These are phyloP conservation scores for Penicillium longicatenatum DNA, from an alignment of 495 filamentous ascomycete genomes.

Conservation along the genomic window DNA sequence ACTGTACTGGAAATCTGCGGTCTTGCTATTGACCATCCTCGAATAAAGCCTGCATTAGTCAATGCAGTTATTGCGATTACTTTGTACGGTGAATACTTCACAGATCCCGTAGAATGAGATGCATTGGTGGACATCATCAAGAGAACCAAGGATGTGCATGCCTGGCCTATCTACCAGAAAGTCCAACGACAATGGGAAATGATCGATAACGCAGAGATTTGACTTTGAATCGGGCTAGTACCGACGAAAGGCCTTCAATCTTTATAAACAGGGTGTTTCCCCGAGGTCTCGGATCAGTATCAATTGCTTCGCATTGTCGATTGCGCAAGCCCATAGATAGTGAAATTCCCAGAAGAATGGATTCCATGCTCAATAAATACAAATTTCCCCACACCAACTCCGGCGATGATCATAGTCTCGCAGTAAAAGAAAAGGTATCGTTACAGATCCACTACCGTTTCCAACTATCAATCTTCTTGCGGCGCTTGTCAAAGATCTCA, in stretches of 20 bases:
- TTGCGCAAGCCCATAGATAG: neutral
- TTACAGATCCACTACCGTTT: conserved; percentile 37
- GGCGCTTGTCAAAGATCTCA: conserved; percentile 70
- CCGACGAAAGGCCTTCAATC: too few relatives aligned
- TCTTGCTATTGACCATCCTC: conserved; percentile 21
- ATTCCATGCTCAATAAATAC: neutral
- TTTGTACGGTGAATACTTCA: conserved; percentile 33
- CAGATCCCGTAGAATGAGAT: conserved; percentile 23
- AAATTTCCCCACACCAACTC: conserved; percentile 3
- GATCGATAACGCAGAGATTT: conserved; percentile 18
- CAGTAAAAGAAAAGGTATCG: neutral
- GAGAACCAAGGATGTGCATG: conserved; percentile 16
- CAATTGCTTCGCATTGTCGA: too few relatives aligned
- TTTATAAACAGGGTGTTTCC: too few relatives aligned
- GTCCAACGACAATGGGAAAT: conserved; percentile 18
- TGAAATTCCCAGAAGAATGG: neutral
- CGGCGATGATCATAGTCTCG: conserved; percentile 8
- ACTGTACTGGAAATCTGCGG: conserved; percentile 30
- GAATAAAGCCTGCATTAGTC: conserved; percentile 25
- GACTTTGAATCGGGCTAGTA: neutral
- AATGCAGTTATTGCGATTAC: conserved; percentile 31
- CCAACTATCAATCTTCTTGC: conserved; percentile 68
- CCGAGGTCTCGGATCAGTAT: too few relatives aligned
- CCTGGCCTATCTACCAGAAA: conserved; percentile 23
- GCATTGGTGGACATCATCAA: conserved; percentile 23